phyloP scores from a whole-genome alignment of 140 eudicot species.

The Ambrosia hybrid region DNA sequence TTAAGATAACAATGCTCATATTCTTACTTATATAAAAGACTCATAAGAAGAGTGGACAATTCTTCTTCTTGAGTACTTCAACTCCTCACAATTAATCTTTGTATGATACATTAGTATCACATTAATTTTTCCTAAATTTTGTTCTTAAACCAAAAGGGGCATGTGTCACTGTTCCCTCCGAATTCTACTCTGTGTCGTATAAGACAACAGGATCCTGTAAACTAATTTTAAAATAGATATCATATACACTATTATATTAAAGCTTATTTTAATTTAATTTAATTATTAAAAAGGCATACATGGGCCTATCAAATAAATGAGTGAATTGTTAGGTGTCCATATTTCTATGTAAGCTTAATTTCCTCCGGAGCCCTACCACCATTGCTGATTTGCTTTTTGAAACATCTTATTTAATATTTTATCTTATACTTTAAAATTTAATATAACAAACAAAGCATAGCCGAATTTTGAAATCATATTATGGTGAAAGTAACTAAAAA shows the following conservation, averaged over 20 bases:
- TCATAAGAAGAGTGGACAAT: no score
- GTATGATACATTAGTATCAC: no score
- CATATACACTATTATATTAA: background rate
- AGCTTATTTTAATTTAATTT: background rate
- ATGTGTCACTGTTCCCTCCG: no score
- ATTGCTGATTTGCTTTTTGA: slow-evolving; percentile 27
- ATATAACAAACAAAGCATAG: background rate
- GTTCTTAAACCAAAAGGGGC: no score
- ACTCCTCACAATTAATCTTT: no score
- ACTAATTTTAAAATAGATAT: no score
- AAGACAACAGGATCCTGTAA: no score
- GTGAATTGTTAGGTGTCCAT: slow-evolving; percentile 31
- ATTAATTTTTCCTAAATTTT: no score
- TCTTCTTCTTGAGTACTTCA: no score
- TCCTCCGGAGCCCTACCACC: slow-evolving; percentile 33
- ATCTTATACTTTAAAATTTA: slow-evolving; percentile 8
- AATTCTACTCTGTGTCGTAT: no score
- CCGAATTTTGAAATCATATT: background rate
- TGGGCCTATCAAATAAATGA: slow-evolving; percentile 33
- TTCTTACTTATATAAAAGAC: no score
- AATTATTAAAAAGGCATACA: slow-evolving; percentile 20
- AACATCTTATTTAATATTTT: slow-evolving; percentile 21
- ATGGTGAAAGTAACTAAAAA: background rate
- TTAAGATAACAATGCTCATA: no score
- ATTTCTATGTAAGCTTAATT: slow-evolving; percentile 25